Evolutionary conservation across 2,329 filamentous ascomycete genomes (phyloP).

Genomic region (Botrytis cinerea): DNA sequence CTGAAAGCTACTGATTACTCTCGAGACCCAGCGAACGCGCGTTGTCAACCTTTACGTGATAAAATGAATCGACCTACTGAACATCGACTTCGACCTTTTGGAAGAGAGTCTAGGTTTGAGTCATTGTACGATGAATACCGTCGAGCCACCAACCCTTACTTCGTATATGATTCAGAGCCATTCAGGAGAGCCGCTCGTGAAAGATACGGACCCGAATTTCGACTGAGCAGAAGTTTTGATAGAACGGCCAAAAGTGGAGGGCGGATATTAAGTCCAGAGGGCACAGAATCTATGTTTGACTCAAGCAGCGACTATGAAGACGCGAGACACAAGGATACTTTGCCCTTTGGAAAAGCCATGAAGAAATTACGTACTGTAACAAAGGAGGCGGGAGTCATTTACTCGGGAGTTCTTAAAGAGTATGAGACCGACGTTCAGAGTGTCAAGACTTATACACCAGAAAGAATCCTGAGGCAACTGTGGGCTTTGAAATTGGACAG

Average conservation of each 20-base stretch:
- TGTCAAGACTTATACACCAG: slow-evolving; percentile 29
- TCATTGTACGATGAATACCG: slow-evolving; percentile 17
- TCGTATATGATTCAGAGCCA: background rate
- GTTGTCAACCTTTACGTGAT: background rate
- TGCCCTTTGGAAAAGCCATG: slow-evolving; percentile 27
- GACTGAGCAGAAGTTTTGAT: background rate
- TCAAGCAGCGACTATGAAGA: slow-evolving; percentile 10
- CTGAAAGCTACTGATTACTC: background rate
- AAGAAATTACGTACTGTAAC: slow-evolving; percentile 27
- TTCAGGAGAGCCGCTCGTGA: background rate
- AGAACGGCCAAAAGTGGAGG: background rate
- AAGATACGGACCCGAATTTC: slow-evolving; percentile 1
- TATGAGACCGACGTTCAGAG: slow-evolving; percentile 30
- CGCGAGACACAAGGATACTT: background rate
- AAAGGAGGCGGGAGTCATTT: slow-evolving; percentile 31
- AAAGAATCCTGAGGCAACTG: slow-evolving; percentile 26
- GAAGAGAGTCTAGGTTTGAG: slow-evolving; percentile 11
- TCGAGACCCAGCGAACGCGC: background rate
- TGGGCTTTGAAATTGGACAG: slow-evolving; percentile 30
- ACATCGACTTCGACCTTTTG: slow-evolving; percentile 16
- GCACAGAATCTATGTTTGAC: background rate
- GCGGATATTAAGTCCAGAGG: slow-evolving; percentile 1
- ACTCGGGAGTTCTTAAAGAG: slow-evolving; percentile 29
- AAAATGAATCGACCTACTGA: slow-evolving; percentile 20
- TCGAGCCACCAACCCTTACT: background rate